A percentile compares a stretch with the other conserved stretches of the same genome.
phyloP scores from a whole-genome alignment of 345 rosid genomes.

The Populus simonii region DNA sequence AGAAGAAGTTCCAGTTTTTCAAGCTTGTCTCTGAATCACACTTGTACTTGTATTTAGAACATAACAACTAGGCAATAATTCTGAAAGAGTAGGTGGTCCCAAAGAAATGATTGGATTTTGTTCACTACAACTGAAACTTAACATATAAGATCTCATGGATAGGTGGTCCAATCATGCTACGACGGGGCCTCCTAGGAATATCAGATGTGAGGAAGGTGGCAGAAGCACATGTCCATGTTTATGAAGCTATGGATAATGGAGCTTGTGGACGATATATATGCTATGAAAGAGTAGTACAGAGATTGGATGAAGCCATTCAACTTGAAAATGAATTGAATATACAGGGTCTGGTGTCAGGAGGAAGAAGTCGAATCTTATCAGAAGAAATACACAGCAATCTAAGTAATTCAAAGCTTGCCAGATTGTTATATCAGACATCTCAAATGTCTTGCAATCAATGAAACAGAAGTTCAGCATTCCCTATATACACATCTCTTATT shows the following conservation, averaged over 20 bases:
- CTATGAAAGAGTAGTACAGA: constrained; percentile 25
- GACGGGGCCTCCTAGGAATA: constrained; percentile 26
- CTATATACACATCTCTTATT: not conserved
- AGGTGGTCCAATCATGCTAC: constrained; percentile 35
- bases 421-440: constrained; percentile 23
- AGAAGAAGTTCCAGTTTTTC: not conserved
- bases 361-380: not conserved
- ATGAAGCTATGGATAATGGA: constrained; percentile 37
- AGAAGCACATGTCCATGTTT: constrained; percentile 34
- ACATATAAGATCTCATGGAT: not conserved
- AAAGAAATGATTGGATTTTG: not conserved
- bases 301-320: constrained; percentile 23
- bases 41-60: too few species aligned
- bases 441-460: constrained; percentile 17
- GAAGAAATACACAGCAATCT: constrained; percentile 21
- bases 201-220: constrained; percentile 33
- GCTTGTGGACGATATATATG: constrained; percentile 37
- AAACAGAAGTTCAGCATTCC: not conserved
- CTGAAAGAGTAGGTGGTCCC: too few species aligned
- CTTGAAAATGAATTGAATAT: constrained; percentile 25
- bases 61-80: too few species aligned
- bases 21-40: too few species aligned
- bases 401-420: constrained; percentile 26
- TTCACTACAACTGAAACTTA: not conserved
- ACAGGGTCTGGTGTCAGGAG: constrained; percentile 15